phyloP scores from a whole-genome alignment of 129 eudicot genomes.

The Gnaphalium uliginosum region DNA sequence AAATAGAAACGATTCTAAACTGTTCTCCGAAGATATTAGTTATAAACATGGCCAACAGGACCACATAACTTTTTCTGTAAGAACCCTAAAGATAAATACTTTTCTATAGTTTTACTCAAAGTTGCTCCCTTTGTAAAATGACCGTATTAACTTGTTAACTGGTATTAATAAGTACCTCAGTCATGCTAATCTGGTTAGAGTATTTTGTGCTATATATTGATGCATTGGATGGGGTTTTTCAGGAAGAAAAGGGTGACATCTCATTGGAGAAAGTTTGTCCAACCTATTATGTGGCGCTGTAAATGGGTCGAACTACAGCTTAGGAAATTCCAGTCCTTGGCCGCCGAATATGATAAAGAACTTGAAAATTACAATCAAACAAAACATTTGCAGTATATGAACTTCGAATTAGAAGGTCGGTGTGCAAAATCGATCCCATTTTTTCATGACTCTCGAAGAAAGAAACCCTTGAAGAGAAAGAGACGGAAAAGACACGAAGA shows the following conservation, averaged over 20 bases:
- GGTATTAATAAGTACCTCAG: not conserved
- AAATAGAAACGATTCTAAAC: not conserved
- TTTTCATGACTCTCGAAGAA: constrained; percentile 34
- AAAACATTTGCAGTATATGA: constrained; percentile 39
- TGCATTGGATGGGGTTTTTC: constrained; percentile 27
- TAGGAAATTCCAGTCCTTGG: constrained; percentile 52
- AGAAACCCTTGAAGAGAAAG: constrained; percentile 56
- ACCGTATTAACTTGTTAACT: not conserved
- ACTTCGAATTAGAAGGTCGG: constrained; percentile 33
- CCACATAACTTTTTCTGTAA: not conserved
- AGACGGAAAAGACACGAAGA: constrained; percentile 62
- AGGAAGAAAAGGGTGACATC: constrained; percentile 82
- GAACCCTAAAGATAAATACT: too few species aligned
- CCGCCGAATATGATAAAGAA: constrained; percentile 49
- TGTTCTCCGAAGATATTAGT: not conserved
- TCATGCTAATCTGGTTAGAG: not conserved
- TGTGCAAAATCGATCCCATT: constrained; percentile 57
- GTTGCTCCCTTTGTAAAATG: not conserved
- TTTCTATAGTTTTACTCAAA: too few species aligned
- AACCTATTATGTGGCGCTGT: constrained; percentile 83
- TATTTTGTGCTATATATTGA: constrained; percentile 3
- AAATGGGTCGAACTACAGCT: constrained; percentile 85
- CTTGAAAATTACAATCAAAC: constrained; percentile 42
- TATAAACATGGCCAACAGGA: not conserved
- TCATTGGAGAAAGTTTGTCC: constrained; percentile 77